These are phyloP conservation scores for Pseudopithomyces maydicus DNA, from an alignment of 2,329 filamentous ascomycete genomes.

Conservation along the genomic window DNA sequence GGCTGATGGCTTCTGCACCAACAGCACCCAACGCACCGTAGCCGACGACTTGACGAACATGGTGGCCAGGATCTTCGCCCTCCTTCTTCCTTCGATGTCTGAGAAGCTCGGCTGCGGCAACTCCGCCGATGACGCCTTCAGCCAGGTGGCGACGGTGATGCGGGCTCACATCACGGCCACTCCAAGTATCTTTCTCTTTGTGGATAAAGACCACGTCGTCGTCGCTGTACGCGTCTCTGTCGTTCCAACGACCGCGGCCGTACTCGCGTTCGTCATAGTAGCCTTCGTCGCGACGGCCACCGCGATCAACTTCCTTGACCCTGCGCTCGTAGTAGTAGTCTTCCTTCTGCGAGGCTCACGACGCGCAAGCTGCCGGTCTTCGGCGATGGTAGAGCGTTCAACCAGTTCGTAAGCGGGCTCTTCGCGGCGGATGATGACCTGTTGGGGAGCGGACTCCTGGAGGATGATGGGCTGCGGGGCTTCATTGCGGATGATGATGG, in stretches of 20 bases:
- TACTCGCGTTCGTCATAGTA: conserved; percentile 45
- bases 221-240: conserved; percentile 60
- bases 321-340: conserved; percentile 61
- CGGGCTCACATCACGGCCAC: conserved; percentile 45
- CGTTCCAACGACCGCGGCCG: conserved; percentile 45
- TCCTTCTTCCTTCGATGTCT: conserved; percentile 62
- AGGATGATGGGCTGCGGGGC: conserved; percentile 61
- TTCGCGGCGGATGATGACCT: conserved; percentile 55
- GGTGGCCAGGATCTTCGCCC: conserved; percentile 59
- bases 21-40: conserved; percentile 66
- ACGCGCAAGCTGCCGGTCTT: conserved; percentile 54
- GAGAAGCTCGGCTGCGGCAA: conserved; percentile 65
- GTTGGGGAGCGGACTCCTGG: conserved; percentile 55
- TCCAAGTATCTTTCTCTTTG: conserved; percentile 55
- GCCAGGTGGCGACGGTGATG: conserved; percentile 63
- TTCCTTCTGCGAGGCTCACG: conserved; percentile 56
- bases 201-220: conserved; percentile 66
- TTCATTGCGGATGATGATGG: conserved; percentile 58
- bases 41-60: conserved; percentile 60
- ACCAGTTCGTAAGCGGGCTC: conserved; percentile 66
- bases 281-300: conserved; percentile 45
- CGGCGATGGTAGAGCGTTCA: conserved; percentile 60
- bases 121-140: conserved; percentile 65
- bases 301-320: conserved; percentile 57
- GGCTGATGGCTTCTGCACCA: conserved; percentile 63